phyloP scores from a whole-genome alignment of 352 stramenopile species.

The Globisporangium camurandrum region DNA sequence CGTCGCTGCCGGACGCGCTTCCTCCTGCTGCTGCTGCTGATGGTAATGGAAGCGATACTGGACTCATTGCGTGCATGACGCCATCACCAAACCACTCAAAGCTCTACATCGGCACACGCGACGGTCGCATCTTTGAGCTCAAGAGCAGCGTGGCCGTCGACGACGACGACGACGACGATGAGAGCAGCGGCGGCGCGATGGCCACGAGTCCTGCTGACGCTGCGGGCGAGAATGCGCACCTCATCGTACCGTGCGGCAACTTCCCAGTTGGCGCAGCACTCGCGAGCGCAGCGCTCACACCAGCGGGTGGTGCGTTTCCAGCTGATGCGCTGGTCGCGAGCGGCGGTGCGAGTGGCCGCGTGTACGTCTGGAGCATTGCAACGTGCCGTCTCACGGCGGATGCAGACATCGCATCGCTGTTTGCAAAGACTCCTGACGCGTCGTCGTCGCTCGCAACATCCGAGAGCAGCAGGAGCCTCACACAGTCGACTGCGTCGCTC shows the following conservation, averaged over 20 bases:
- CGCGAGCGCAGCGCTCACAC: conserved; percentile 40
- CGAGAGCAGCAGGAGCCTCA: neutral
- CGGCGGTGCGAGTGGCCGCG: conserved; percentile 31
- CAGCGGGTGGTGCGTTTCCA: conserved; percentile 35
- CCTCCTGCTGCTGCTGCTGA: neutral
- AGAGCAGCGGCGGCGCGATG: neutral
- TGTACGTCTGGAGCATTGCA: conserved; percentile 47
- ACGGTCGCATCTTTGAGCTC: conserved; percentile 57
- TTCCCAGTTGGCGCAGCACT: conserved; percentile 46
- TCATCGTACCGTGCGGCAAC: conserved; percentile 36
- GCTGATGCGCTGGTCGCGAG: conserved; percentile 42
- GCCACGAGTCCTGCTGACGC: neutral
- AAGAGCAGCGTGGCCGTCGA: conserved; percentile 40
- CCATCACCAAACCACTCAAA: conserved; percentile 46
- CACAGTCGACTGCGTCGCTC: neutral
- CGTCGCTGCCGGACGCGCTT: conserved; percentile 17
- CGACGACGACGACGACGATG: conserved; percentile 57
- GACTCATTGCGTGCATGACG: conserved; percentile 28
- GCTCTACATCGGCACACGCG: conserved; percentile 45
- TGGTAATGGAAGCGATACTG: neutral
- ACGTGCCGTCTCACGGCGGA: conserved; percentile 36
- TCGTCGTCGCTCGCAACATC: neutral
- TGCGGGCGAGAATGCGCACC: conserved; percentile 7
- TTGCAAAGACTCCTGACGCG: conserved; percentile 14
- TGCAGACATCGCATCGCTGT: conserved; percentile 29